Conservation (phyloP, 2,329 filamentous ascomycete species). For the Claviceps maximensis region DNA sequence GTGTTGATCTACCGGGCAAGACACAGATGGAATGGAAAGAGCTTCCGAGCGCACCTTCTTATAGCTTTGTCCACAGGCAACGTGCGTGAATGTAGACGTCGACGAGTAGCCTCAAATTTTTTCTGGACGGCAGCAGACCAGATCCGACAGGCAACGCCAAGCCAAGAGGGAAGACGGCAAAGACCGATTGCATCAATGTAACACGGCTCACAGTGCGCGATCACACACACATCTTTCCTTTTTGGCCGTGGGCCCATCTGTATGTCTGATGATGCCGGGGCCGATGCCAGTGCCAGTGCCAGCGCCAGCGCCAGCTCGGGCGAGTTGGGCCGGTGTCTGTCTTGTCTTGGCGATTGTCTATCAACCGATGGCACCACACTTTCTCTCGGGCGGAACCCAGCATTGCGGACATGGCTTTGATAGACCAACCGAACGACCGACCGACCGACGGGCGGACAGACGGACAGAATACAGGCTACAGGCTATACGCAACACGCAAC, state of each 20-base stretch:
- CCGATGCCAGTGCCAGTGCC: too few relatives aligned
- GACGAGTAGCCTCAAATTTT: too few relatives aligned
- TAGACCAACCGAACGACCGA: background rate
- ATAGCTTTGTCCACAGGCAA: background rate
- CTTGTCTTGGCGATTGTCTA: too few relatives aligned
- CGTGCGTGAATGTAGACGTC: too few relatives aligned
- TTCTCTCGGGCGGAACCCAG: background rate
- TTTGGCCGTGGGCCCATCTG: too few relatives aligned
- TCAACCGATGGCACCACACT: background rate
- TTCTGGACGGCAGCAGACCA: too few relatives aligned
- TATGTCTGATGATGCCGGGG: too few relatives aligned
- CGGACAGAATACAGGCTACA: too few relatives aligned
- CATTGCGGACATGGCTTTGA: background rate
- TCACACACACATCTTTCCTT: background rate
- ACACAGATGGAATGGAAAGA: background rate
- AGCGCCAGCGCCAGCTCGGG: too few relatives aligned
- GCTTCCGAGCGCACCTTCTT: background rate
- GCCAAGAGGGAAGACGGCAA: background rate
- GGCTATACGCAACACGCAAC: too few relatives aligned
- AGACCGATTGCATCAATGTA: background rate
- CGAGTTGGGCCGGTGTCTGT: background rate
- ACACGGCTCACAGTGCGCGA: background rate
- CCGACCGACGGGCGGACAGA: too few relatives aligned
- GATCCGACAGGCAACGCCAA: too few relatives aligned
- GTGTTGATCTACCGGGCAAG: background rate